Evolutionary conservation across 129 eudicot genomes (phyloP).

Genomic region (Saussurea involucrata): DNA sequence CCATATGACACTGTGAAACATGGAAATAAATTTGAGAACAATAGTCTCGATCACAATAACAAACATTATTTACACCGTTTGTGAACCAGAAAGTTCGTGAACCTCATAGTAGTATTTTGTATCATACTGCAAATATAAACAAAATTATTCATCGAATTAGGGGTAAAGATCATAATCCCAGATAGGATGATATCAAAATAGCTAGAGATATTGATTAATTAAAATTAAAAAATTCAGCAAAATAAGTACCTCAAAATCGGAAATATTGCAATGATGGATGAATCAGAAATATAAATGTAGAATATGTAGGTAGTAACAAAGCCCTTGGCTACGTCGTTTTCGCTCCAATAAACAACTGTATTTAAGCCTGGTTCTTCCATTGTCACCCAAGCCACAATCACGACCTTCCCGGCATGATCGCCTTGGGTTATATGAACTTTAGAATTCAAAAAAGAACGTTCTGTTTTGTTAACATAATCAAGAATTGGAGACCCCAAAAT

Average conservation of each 20-base stretch:
- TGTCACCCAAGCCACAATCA: constrained; percentile 88
- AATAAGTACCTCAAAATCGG: constrained; percentile 54
- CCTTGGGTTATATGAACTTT: constrained; percentile 97
- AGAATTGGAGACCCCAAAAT: neutral
- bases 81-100: constrained; percentile 73
- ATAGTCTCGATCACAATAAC: too few relatives aligned
- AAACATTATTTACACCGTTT: too few relatives aligned
- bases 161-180: neutral
- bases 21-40: too few relatives aligned
- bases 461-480: neutral
- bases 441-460: neutral
- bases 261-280: constrained; percentile 82
- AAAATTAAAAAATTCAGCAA: neutral
- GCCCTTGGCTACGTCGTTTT: constrained; percentile 47
- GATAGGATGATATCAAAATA: neutral
- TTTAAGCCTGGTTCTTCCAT: constrained; percentile 70
- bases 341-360: constrained; percentile 58
- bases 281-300: constrained; percentile 70
- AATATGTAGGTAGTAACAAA: constrained; percentile 50
- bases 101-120: constrained; percentile 78
- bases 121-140: constrained; percentile 40
- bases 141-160: too few relatives aligned
- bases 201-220: too few relatives aligned
- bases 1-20: too few relatives aligned
- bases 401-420: constrained; percentile 72